phyloP scores from a whole-genome alignment of 2,329 filamentous ascomycete species.

The Sarocladiaceae sp. region DNA sequence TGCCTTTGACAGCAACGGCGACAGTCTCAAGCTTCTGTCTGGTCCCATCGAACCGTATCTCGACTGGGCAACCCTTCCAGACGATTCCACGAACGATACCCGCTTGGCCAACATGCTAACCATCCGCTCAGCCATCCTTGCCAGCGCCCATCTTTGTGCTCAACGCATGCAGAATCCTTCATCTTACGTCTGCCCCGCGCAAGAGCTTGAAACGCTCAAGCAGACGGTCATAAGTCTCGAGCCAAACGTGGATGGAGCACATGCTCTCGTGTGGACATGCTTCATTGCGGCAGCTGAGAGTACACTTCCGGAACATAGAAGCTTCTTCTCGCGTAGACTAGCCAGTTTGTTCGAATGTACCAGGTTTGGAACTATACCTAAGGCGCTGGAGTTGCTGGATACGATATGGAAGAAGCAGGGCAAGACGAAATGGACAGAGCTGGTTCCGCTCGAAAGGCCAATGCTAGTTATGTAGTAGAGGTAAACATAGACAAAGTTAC shows the following conservation, averaged over 20 bases:
- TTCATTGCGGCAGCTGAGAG: constrained; percentile 11
- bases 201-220: constrained; percentile 4
- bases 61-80: not conserved
- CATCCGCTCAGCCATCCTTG: constrained; percentile 4
- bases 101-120: not conserved
- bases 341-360: constrained; percentile 3
- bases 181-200: not conserved
- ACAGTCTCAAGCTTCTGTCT: not conserved
- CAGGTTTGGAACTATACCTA: constrained; percentile 9
- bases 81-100: not conserved
- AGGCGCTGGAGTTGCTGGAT: constrained; percentile 8
- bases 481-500: not conserved
- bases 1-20: not conserved
- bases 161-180: not conserved
- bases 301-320: not conserved
- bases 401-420: constrained; percentile 7
- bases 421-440: constrained; percentile 1
- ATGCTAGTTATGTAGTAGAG: constrained; percentile 4
- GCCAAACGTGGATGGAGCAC: not conserved
- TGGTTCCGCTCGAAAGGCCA: constrained; percentile 1
- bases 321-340: constrained; percentile 5
- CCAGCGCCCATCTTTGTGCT: not conserved
- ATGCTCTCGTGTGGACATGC: constrained; percentile 11
- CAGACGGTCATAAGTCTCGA: not conserved
- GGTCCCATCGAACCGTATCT: not conserved